phyloP scores from a whole-genome alignment of 2,329 filamentous ascomycete species.

The Aplosporella prunicola region DNA sequence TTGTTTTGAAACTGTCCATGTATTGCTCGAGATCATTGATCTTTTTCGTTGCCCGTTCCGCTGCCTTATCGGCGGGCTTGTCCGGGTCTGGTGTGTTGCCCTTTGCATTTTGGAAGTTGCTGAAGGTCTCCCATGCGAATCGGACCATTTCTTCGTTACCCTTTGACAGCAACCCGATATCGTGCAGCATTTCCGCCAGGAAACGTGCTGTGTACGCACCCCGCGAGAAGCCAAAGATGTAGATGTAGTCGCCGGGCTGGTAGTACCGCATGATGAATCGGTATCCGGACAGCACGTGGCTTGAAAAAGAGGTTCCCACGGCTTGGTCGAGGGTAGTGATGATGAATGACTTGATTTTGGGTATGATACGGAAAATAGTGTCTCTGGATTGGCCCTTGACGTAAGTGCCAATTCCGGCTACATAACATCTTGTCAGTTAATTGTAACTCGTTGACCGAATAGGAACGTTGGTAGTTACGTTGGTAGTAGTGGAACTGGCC shows the following conservation, averaged over 20 bases:
- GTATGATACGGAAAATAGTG: not conserved
- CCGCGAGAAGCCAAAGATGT: slow-evolving; percentile 27
- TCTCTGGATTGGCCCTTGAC: slow-evolving; percentile 1
- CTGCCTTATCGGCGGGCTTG: no score
- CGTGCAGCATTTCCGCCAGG: slow-evolving; percentile 20
- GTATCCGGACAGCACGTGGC: slow-evolving; percentile 20
- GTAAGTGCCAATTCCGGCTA: slow-evolving; percentile 17
- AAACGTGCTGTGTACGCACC: slow-evolving; percentile 28
- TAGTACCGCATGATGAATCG: slow-evolving; percentile 27
- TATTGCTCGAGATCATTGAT: slow-evolving; percentile 4
- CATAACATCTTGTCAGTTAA: not conserved
- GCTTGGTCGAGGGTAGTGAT: slow-evolving; percentile 9
- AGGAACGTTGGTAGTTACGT: slow-evolving; percentile 1
- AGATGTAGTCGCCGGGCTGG: slow-evolving; percentile 21
- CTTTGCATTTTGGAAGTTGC: slow-evolving; percentile 12
- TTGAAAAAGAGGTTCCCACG: slow-evolving; percentile 14
- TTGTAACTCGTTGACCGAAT: not conserved
- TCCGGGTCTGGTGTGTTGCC: slow-evolving; percentile 8
- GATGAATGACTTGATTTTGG: slow-evolving; percentile 1
- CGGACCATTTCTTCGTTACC: slow-evolving; percentile 18
- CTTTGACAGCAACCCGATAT: slow-evolving; percentile 17
- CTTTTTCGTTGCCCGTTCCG: not conserved
- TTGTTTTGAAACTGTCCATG: slow-evolving; percentile 8
- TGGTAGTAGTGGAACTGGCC: slow-evolving; percentile 43
- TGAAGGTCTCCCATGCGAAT: slow-evolving; percentile 16